Evolutionary conservation across 495 filamentous ascomycete genomes (phyloP), one percentile per base, ranked within the genome.

Genomic region (Astrocystis sublimbata): DNA sequence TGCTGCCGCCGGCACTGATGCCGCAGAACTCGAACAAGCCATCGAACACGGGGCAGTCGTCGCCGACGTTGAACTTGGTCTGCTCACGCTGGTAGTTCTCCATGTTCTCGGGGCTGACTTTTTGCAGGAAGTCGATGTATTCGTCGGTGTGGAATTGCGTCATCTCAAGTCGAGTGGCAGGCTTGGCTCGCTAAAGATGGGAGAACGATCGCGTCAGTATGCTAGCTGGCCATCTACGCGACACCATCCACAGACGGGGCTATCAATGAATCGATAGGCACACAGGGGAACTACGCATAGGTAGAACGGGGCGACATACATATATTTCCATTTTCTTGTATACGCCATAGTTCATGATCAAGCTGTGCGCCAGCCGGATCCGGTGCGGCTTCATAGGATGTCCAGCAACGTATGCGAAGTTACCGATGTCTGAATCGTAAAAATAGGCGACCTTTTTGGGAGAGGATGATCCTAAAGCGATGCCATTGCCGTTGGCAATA

Each of bases 321-420:
- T 98, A 99, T 17, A 99, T 97, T 68, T 99, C 94, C 87, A 99
- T 96, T 72, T 96, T 96, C 77, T 96, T 96, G 78, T 98, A 99
- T 0, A 97, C 84, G 24, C 91, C 90, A 78, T 97, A 98, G 75
- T 99, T 98, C 94, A 99, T 98, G 57, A 99, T 93, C 74, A 99
- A 75, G 66, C 88, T 92, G 79, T 99, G 94, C 41, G 94, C 92
- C 83, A 99, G 88, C 65, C 94, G 87, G 75, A 99, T 98, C 46
- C 94, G 88, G 79, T 98, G 94, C 15, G 94, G 94, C 80, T 99
- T 99, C 94, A 99, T 99, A 17, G 94, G 94, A 79, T 99, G 94
- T 26, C 94, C 94, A 19, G 94, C 92, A 63, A 96, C 91, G 73
- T 99, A 99, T 72, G 94, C 94, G 81, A 97, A 85, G 73, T 96